Evolutionary conservation across 768 basidiomycete species (phyloP).

Genomic region (Boletus barrowsii): DNA sequence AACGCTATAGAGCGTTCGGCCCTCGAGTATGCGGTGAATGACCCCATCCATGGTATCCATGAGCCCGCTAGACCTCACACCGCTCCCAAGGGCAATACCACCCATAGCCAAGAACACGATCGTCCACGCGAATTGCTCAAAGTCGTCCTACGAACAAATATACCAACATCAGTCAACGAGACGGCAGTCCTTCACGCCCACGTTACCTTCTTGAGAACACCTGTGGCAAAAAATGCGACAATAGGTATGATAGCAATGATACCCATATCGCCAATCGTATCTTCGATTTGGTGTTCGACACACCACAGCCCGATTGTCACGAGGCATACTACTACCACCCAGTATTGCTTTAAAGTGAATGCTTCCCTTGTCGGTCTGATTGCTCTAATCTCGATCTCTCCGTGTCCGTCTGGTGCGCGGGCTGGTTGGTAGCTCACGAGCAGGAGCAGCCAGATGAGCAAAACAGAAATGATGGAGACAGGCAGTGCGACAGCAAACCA

Average conservation of each 20-base stretch:
- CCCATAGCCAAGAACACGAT: conserved; percentile 98
- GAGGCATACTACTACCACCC: conserved; percentile 80
- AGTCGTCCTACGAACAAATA: conserved; percentile 66
- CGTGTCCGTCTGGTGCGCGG: conserved; percentile 67
- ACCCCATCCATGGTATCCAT: conserved; percentile 70
- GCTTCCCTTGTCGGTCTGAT: conserved; percentile 81
- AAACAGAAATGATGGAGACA: conserved; percentile 79
- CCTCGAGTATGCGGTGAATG: conserved; percentile 59
- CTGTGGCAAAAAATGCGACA: conserved; percentile 90
- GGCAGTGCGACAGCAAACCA: conserved; percentile 97
- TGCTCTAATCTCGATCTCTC: conserved; percentile 76
- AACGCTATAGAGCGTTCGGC: conserved; percentile 62
- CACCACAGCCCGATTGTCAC: conserved; percentile 90
- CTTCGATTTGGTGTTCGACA: conserved; percentile 73
- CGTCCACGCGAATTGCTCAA: conserved; percentile 91
- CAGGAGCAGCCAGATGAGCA: conserved; percentile 90
- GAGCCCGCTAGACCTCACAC: conserved; percentile 86
- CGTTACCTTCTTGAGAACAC: conserved; percentile 86
- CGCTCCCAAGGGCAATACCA: conserved; percentile 93
- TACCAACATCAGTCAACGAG: neutral
- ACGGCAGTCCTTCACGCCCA: neutral
- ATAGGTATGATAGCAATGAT: conserved; percentile 93
- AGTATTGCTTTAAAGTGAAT: conserved; percentile 85
- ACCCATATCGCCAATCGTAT: conserved; percentile 91
- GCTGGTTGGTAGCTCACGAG: conserved; percentile 78